phyloP scores from a whole-genome alignment of 1,139 yeast genomes.

The Yamadazyma triangularis region DNA sequence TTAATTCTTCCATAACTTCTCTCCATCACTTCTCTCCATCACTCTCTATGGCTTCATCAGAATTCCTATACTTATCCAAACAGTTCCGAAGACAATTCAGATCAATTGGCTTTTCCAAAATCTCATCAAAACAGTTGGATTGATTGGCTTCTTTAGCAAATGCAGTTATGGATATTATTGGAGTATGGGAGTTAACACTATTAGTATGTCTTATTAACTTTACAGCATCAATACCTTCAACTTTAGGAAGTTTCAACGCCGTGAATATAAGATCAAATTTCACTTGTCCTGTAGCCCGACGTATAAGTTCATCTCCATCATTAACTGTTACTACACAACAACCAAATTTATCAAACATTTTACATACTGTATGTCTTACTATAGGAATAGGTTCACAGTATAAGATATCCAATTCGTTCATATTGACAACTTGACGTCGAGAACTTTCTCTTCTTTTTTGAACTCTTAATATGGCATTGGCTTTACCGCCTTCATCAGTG shows the following conservation, averaged over 20 bases:
- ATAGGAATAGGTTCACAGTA: constrained; percentile 88
- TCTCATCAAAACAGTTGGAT: constrained; percentile 60
- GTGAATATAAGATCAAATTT: constrained; percentile 82
- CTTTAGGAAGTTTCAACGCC: constrained; percentile 63
- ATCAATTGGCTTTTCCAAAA: constrained; percentile 73
- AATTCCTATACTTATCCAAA: constrained; percentile 12
- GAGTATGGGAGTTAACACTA: constrained; percentile 71
- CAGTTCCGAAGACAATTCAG: constrained; percentile 20
- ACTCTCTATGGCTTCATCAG: constrained; percentile 28
- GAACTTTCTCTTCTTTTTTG: constrained; percentile 55
- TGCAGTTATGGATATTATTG: constrained; percentile 73
- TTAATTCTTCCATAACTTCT: too few relatives aligned
- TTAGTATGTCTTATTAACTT: constrained; percentile 73
- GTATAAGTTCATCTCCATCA: constrained; percentile 77
- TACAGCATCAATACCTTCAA: constrained; percentile 72
- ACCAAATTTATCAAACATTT: constrained; percentile 64
- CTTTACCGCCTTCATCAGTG: constrained; percentile 65
- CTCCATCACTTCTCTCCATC: too few relatives aligned
- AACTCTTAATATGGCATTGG: constrained; percentile 51
- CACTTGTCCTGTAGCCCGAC: constrained; percentile 79
- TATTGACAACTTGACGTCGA: constrained; percentile 24
- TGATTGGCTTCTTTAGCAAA: constrained; percentile 63
- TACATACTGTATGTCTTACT: constrained; percentile 64
- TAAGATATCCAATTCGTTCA: constrained; percentile 54
- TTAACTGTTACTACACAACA: constrained; percentile 78